These are phyloP conservation scores for Kodamaea sp. DNA, from an alignment of 1,139 yeast species.

Conservation along the genomic window DNA sequence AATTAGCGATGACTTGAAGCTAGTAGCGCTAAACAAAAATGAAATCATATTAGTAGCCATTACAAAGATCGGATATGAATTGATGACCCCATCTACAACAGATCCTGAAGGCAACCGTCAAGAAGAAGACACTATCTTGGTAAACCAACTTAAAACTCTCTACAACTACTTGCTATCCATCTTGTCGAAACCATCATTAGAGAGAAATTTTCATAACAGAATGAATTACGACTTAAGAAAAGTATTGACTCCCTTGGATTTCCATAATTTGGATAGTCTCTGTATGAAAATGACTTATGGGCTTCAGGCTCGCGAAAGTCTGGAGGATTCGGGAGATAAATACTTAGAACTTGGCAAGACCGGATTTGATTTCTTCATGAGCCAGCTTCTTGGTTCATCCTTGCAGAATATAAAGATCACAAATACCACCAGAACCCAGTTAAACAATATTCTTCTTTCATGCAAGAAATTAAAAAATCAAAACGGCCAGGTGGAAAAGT, in stretches of 20 bases:
- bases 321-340: slow-evolving; percentile 5
- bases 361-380: slow-evolving; percentile 29
- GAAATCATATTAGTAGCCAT: slow-evolving; percentile 80
- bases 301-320: no score
- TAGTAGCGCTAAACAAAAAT: slow-evolving; percentile 61
- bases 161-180: slow-evolving; percentile 82
- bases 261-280: slow-evolving; percentile 62
- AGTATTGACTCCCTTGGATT: slow-evolving; percentile 68
- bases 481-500: slow-evolving; percentile 3
- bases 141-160: slow-evolving; percentile 67
- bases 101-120: slow-evolving; percentile 10
- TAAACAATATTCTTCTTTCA: slow-evolving; percentile 30
- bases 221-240: slow-evolving; percentile 83
- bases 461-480: slow-evolving; percentile 22
- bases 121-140: slow-evolving; percentile 34
- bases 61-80: slow-evolving; percentile 48
- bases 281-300: slow-evolving; percentile 54
- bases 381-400: slow-evolving; percentile 30
- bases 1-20: slow-evolving; percentile 41
- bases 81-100: slow-evolving; percentile 11
- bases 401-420: slow-evolving; percentile 35
- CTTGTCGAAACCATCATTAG: slow-evolving; percentile 72
- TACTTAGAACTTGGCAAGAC: neutral
- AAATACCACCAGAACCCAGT: slow-evolving; percentile 34
- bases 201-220: slow-evolving; percentile 65